Percentiles rank a stretch among this genome's conserved stretches.
Evolutionary conservation across 1,139 yeast species (phyloP).

Genomic region (Yamadazyma atlantica): DNA sequence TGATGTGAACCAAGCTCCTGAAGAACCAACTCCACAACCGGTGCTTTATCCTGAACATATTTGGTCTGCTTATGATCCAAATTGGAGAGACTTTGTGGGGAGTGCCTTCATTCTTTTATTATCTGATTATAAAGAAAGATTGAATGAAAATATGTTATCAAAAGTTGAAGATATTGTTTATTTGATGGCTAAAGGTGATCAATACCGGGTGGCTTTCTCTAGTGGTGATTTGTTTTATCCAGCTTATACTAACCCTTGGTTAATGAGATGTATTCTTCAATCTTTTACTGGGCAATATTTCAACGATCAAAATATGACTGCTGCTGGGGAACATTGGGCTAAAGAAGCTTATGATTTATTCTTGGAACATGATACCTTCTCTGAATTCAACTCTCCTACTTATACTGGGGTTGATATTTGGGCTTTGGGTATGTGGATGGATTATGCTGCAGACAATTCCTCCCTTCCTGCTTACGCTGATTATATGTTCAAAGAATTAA

Average conservation of each 20-base stretch:
- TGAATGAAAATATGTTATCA: slow-evolving; percentile 5
- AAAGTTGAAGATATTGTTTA: slow-evolving; percentile 2
- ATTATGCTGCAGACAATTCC: slow-evolving; percentile 10
- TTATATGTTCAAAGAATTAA: slow-evolving; percentile 9
- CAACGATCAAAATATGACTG: slow-evolving; percentile 10
- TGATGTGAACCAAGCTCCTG: slow-evolving; percentile 12
- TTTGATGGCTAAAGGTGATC: slow-evolving; percentile 4
- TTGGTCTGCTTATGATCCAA: slow-evolving; percentile 9
- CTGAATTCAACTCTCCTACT: slow-evolving; percentile 12
- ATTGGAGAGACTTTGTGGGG: slow-evolving; percentile 14
- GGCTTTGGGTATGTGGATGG: slow-evolving; percentile 12
- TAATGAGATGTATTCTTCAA: slow-evolving; percentile 14
- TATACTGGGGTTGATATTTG: slow-evolving; percentile 14
- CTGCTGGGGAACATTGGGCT: slow-evolving; percentile 9
- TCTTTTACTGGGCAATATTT: slow-evolving; percentile 11
- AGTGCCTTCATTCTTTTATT: slow-evolving; percentile 10
- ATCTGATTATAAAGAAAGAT: slow-evolving; percentile 8
- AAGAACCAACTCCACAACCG: slow-evolving; percentile 20
- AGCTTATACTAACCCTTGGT: slow-evolving; percentile 12
- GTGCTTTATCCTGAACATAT: slow-evolving; percentile 14
- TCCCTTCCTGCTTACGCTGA: slow-evolving; percentile 10
- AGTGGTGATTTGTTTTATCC: slow-evolving; percentile 9
- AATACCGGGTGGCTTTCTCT: slow-evolving; percentile 1
- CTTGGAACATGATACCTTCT: slow-evolving; percentile 10
- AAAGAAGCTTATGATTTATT: slow-evolving; percentile 10